Conservation (phyloP, 495 filamentous ascomycete species). For the Lepraria neglecta region DNA sequence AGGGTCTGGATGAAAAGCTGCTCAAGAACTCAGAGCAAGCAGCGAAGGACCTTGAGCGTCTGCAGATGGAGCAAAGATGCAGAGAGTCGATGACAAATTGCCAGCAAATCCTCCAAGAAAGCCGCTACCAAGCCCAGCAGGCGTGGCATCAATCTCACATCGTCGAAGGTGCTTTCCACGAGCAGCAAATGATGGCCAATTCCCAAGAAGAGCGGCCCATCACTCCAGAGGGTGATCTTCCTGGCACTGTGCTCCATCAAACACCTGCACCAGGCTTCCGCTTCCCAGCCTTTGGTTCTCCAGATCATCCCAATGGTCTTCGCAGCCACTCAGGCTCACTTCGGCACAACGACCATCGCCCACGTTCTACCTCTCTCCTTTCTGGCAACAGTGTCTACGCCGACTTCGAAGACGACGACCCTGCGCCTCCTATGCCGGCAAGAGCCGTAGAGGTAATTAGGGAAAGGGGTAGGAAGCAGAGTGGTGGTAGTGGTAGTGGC, state of each 20-base stretch:
- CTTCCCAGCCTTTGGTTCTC: slow-evolving; percentile 29
- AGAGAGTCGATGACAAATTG: slow-evolving; percentile 44
- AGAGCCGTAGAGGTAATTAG: slow-evolving; percentile 25
- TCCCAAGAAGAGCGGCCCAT: slow-evolving; percentile 39
- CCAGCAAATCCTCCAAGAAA: slow-evolving; percentile 43
- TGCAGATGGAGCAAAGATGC: slow-evolving; percentile 46
- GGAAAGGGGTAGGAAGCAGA: slow-evolving; percentile 28
- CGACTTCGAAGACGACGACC: slow-evolving; percentile 28
- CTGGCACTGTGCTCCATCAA: slow-evolving; percentile 41
- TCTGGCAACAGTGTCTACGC: slow-evolving; percentile 22
- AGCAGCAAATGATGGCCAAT: slow-evolving; percentile 38
- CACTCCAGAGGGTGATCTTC: slow-evolving; percentile 46
- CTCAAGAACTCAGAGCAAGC: slow-evolving; percentile 64
- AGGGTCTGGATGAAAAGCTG: slow-evolving; percentile 67
- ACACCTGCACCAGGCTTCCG: slow-evolving; percentile 25
- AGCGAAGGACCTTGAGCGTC: slow-evolving; percentile 57
- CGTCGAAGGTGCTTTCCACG: slow-evolving; percentile 44
- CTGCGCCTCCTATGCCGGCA: slow-evolving; percentile 29
- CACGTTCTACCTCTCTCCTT: slow-evolving; percentile 26
- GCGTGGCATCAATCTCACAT: slow-evolving; percentile 44
- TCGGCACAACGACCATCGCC: slow-evolving; percentile 25
- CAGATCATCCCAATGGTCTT: slow-evolving; percentile 27
- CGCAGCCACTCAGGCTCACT: slow-evolving; percentile 38
- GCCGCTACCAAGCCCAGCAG: slow-evolving; percentile 42
- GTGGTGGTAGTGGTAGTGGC: slow-evolving; percentile 43